Evolutionary conservation across 805 yeast species (phyloP).

Genomic region (Dipodascus geniculatus): DNA sequence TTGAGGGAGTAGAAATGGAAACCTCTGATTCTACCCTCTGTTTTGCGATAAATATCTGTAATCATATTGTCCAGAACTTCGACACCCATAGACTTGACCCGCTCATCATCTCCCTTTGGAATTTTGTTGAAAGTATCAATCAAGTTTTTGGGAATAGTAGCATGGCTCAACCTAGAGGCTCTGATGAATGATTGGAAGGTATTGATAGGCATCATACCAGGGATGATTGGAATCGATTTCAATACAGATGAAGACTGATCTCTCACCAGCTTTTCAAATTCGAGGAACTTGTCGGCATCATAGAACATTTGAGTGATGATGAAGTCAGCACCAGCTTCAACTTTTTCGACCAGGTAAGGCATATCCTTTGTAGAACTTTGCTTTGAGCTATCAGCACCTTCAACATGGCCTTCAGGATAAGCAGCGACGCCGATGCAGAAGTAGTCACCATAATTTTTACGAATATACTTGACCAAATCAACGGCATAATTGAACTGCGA

Average conservation of each 20-base stretch:
- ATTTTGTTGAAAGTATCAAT: conserved; percentile 42
- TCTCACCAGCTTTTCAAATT: conserved; percentile 38
- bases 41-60: conserved; percentile 38
- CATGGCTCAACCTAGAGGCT: conserved; percentile 83
- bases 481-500: conserved; percentile 65
- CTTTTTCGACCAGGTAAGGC: conserved; percentile 70
- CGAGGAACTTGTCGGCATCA: conserved; percentile 66
- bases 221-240: conserved; percentile 47
- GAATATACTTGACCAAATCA: conserved; percentile 77
- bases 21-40: conserved; percentile 55
- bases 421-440: conserved; percentile 97
- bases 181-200: conserved; percentile 72
- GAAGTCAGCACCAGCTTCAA: conserved; percentile 91
- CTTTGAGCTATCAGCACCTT: conserved; percentile 55
- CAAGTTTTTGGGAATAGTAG: conserved; percentile 56
- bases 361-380: conserved; percentile 63
- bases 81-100: conserved; percentile 76
- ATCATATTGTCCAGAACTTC: conserved; percentile 55
- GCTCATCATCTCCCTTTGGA: conserved; percentile 61
- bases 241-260: conserved; percentile 27
- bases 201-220: conserved; percentile 88
- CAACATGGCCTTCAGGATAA: conserved; percentile 95
- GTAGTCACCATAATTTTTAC: conserved; percentile 55
- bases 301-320: conserved; percentile 85
- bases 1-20: conserved; percentile 90